Percentiles rank a stretch among this genome's conserved stretches.
These are phyloP conservation scores for Solanum lycopersicoides DNA, from an alignment of 257 asterid species.

Conservation along the genomic window DNA sequence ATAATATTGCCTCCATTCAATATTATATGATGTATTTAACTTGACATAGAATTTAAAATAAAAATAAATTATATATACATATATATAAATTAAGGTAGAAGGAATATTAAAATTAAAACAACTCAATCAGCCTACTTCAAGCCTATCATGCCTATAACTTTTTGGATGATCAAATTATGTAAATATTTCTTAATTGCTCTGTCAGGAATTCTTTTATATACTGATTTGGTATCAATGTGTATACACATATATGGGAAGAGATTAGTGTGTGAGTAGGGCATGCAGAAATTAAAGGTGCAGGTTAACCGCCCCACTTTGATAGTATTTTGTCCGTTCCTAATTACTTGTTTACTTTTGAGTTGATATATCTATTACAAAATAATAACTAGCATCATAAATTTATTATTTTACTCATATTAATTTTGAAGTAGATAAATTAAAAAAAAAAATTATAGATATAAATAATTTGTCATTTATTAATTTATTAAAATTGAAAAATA, in stretches of 20 bases:
- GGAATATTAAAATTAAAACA: background rate
- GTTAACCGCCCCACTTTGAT: constrained; percentile 19
- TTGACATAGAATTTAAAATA: background rate
- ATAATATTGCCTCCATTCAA: background rate
- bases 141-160: background rate
- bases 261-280: background rate
- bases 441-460: too few species aligned
- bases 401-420: too few species aligned
- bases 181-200: background rate
- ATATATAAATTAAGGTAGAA: too few species aligned
- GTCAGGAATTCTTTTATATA: background rate
- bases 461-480: fast-evolving
- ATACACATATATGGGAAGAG: background rate
- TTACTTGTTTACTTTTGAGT: too few species aligned
- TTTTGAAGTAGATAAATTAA: too few species aligned
- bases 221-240: background rate
- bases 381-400: too few species aligned
- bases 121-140: background rate
- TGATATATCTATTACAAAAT: too few species aligned
- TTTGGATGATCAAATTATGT: background rate
- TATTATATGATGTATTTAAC: too few species aligned
- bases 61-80: too few species aligned
- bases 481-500: too few species aligned
- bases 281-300: background rate
- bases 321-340: background rate